These are phyloP conservation scores for Aotearoamyces nothofagi DNA, from an alignment of 2,329 filamentous ascomycete genomes.

Conservation along the genomic window DNA sequence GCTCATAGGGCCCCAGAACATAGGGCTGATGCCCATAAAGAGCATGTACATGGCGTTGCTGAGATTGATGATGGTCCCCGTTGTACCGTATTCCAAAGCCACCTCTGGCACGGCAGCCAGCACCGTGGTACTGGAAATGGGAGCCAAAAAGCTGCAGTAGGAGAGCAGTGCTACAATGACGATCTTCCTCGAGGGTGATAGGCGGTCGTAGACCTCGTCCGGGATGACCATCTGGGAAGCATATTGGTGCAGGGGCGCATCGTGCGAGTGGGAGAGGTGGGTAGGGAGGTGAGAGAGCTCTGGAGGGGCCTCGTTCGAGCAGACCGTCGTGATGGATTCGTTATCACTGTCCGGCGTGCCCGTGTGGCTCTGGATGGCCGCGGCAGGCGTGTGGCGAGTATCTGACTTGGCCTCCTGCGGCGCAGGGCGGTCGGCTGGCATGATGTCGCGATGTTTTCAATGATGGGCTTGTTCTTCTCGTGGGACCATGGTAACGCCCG, in stretches of 20 bases:
- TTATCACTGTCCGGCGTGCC: conserved; percentile 5
- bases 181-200: conserved; percentile 45
- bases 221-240: conserved; percentile 13
- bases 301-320: conserved; percentile 5
- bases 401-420: too few relatives aligned
- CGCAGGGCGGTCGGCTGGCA: too few relatives aligned
- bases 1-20: conserved; percentile 59
- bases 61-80: conserved; percentile 53
- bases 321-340: conserved; percentile 11
- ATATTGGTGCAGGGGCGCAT: conserved; percentile 15
- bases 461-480: too few relatives aligned
- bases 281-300: conserved; percentile 10
- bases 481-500: too few relatives aligned
- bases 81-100: conserved; percentile 46
- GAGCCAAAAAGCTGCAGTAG: conserved; percentile 63
- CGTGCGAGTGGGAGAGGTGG: conserved; percentile 15
- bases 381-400: too few relatives aligned
- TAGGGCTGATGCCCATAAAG: conserved; percentile 56
- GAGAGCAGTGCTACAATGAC: conserved; percentile 55
- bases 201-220: conserved; percentile 49
- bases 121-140: conserved; percentile 59
- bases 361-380: too few relatives aligned
- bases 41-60: conserved; percentile 63
- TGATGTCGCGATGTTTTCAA: too few relatives aligned
- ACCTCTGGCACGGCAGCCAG: conserved; percentile 63